Evolutionary conservation across 2,329 filamentous ascomycete genomes (phyloP).

Genomic region (Sclerotinia minor): DNA sequence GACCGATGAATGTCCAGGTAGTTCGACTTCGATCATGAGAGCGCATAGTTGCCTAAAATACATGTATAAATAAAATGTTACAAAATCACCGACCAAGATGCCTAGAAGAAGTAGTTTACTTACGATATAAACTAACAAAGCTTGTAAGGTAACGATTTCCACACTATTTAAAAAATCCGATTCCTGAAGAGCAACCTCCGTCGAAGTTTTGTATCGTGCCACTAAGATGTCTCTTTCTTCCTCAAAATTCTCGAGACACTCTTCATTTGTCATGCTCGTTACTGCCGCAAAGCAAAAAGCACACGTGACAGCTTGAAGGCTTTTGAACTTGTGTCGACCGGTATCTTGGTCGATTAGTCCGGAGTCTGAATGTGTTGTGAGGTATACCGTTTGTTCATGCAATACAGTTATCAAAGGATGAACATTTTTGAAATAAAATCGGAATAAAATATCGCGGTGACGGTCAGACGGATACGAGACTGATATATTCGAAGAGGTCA

Average conservation of each 20-base stretch:
- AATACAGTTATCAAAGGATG: conserved; percentile 15
- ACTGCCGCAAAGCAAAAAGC: conserved; percentile 19
- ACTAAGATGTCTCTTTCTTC: conserved; percentile 47
- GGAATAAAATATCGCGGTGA: conserved; percentile 5
- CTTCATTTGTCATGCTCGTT: conserved; percentile 47
- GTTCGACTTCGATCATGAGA: conserved; percentile 42
- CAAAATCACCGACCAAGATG: not conserved
- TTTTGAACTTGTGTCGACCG: conserved; percentile 23
- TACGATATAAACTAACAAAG: conserved; percentile 62
- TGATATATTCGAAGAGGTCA: not conserved
- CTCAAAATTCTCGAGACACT: conserved; percentile 51
- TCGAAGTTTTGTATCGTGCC: conserved; percentile 23
- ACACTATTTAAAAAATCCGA: conserved; percentile 63
- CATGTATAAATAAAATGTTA: conserved; percentile 10
- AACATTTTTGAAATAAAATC: conserved; percentile 20
- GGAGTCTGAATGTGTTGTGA: not conserved
- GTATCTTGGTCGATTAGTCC: conserved; percentile 11
- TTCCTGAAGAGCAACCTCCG: conserved; percentile 41
- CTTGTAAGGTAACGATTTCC: conserved; percentile 62
- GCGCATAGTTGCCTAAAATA: conserved; percentile 23
- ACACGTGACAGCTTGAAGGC: conserved; percentile 13
- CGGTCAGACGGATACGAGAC: conserved; percentile 15
- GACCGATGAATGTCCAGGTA: conserved; percentile 46
- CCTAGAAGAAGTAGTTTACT: conserved; percentile 37
- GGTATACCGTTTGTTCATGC: not conserved